Conservation (phyloP, 306 rosid species). For the Cicer arietinum region DNA sequence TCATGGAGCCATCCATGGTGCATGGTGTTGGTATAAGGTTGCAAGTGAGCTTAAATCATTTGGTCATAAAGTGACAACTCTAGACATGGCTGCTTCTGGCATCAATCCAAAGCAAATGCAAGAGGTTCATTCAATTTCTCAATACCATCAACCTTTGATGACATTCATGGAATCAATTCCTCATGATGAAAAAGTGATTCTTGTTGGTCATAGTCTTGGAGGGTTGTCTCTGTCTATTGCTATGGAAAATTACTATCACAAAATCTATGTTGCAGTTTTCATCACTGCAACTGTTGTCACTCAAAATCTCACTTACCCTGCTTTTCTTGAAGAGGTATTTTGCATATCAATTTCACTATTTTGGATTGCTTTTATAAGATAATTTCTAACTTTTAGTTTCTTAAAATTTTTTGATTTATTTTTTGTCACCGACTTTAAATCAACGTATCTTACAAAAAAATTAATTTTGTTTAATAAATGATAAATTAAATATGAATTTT, state of each 20-base stretch:
- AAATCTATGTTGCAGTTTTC: conserved; percentile 51
- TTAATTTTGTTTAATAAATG: too few species aligned
- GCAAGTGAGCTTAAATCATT: too few species aligned
- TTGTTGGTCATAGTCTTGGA: conserved; percentile 60
- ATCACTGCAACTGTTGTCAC: conserved; percentile 49
- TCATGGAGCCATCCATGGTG: conserved; percentile 57
- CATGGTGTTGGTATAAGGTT: conserved; percentile 33
- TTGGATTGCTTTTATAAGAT: too few species aligned
- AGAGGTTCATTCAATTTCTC: conserved; percentile 45
- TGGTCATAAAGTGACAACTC: conserved; percentile 52
- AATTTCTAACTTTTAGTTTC: too few species aligned
- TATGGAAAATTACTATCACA: conserved; percentile 55
- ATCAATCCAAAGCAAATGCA: conserved; percentile 46
- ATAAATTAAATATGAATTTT: neutral
- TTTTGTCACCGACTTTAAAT: too few species aligned
- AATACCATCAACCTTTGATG: conserved; percentile 49
- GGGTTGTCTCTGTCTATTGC: conserved; percentile 51
- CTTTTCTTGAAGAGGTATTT: conserved; percentile 24
- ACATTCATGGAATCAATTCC: conserved; percentile 47
- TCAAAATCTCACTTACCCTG: conserved; percentile 2
- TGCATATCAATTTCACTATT: neutral
- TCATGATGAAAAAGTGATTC: conserved; percentile 33
- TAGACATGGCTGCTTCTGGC: conserved; percentile 43
- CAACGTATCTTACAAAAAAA: too few species aligned
- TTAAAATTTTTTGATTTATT: too few species aligned